These are phyloP conservation scores for Kurtzmaniella quercitrusa DNA, from an alignment of 1,139 yeast species.

Conservation along the genomic window DNA sequence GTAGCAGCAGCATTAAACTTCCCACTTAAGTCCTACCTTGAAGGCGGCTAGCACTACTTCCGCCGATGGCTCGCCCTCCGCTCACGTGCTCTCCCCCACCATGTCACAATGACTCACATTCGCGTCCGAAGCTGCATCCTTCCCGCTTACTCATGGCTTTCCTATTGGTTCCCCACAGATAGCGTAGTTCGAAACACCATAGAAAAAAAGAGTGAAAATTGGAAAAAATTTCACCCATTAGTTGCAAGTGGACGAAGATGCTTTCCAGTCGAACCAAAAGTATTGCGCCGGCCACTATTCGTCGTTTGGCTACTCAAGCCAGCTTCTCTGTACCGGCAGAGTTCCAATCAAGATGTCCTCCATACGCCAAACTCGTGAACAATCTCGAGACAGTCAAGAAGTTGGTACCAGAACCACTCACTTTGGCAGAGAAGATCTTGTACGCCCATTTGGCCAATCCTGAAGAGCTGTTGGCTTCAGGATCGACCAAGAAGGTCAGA, in stretches of 20 bases:
- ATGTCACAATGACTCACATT: neutral
- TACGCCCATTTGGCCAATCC: slow-evolving; percentile 89
- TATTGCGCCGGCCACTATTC: slow-evolving; percentile 4
- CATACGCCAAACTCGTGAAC: slow-evolving; percentile 68
- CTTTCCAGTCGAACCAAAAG: slow-evolving; percentile 1
- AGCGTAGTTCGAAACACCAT: neutral
- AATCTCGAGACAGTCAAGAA: slow-evolving; percentile 61
- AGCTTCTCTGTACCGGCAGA: slow-evolving; percentile 50
- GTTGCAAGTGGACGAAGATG: neutral
- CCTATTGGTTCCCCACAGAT: slow-evolving; percentile 1
- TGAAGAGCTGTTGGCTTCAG: slow-evolving; percentile 62
- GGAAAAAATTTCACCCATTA: neutral
- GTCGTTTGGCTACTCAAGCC: slow-evolving; percentile 35
- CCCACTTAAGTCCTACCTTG: slow-evolving; percentile 49
- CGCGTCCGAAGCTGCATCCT: neutral
- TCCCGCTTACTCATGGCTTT: neutral
- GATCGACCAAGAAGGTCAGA: slow-evolving; percentile 56
- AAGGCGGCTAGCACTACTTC: slow-evolving; percentile 11
- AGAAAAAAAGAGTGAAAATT: neutral
- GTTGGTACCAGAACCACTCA: slow-evolving; percentile 70
- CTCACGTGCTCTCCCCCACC: neutral
- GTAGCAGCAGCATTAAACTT: slow-evolving; percentile 53
- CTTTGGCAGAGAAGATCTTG: slow-evolving; percentile 88
- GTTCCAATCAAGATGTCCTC: slow-evolving; percentile 72
- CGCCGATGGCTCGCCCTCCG: neutral